A percentile compares a stretch with the other conserved stretches of the same genome.
phyloP scores from a whole-genome alignment of 192 early-diverging fungal genomes.

The Glomus cerebriforme region DNA sequence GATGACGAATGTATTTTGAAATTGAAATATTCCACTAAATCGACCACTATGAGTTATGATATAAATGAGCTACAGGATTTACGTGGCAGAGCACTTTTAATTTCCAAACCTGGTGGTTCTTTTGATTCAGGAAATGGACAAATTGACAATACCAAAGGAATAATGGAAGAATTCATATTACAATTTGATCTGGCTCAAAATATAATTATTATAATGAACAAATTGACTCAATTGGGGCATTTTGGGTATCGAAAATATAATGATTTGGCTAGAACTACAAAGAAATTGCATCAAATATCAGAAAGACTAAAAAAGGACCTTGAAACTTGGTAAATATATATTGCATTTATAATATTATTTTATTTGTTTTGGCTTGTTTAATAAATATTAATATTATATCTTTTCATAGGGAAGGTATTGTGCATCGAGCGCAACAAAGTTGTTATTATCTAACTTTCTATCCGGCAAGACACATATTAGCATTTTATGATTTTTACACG shows the following conservation, averaged over 20 bases:
- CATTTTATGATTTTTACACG: slow-evolving; percentile 18
- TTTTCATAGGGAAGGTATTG: background rate
- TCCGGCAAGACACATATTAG: slow-evolving; percentile 12
- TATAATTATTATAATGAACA: slow-evolving; percentile 20
- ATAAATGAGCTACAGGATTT: slow-evolving; percentile 30
- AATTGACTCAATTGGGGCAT: slow-evolving; percentile 32
- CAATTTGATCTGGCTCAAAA: slow-evolving; percentile 32
- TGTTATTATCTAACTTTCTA: slow-evolving; percentile 27
- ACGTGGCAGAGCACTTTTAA: slow-evolving; percentile 32
- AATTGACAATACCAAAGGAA: background rate
- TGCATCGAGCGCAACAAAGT: background rate
- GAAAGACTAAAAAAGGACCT: slow-evolving; percentile 21
- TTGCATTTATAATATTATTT: background rate
- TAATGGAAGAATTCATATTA: slow-evolving; percentile 28
- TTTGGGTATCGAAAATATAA: slow-evolving; percentile 32
- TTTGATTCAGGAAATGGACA: background rate
- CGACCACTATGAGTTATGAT: background rate
- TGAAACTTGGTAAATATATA: background rate
- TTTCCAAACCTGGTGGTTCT: slow-evolving; percentile 9
- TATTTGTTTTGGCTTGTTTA: background rate
- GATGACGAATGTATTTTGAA: slow-evolving; percentile 18
- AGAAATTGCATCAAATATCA: background rate
- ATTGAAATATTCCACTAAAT: slow-evolving; percentile 12
- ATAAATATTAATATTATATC: background rate
- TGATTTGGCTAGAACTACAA: background rate